Evolutionary conservation across 805 yeast genomes (phyloP), one percentile per base, ranked within the genome.

Genomic region (Ogataea paraovalis): DNA sequence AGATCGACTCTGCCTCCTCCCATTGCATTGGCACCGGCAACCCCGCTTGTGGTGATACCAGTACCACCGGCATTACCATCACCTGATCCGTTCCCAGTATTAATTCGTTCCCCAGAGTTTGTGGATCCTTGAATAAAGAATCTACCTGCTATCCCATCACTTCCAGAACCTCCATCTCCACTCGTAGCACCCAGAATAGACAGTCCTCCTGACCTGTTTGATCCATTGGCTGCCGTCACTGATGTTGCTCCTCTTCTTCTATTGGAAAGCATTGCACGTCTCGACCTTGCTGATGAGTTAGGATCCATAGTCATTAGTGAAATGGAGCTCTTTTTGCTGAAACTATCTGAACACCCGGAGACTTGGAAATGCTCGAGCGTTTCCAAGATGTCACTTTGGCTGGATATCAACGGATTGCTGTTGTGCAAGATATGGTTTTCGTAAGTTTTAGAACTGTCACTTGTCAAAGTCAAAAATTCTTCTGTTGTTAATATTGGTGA

Each of bases 401-500:
- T 52, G 8, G 58, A 40, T 30, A 56, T 52, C 39, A 48, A 45
- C 39, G 51, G 40, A 27, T 51, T 54, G 14, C 48, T 55, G 57
- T 47, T 60, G 48, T 51, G 58, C 40, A 51, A 22, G 30, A 65
- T 60, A 37, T 49, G 52, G 8, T 52, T 51, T 22, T 57, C 60
- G 49, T 58, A 65, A 1, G 53, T 39, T 28, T 54, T 57, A 12
- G 68, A 63, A 38, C 55, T 55, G 1, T 56, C 51, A 21, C 56
- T 57, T 2, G 71, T 64, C 6, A 67, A 53, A 12, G 55, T 34
- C 10, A 42, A 46, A 46, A 72, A 70, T 42, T 72, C 75, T 8
- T 59, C 60, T 8, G 54, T 48, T 3, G 70, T 55, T 2, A 64
- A 27, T 8, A 70, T 51, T 4, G 70, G 66, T 0, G 68, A 54